Evolutionary conservation across 202 grass and related monocot species (phyloP).

Genomic region (Cymbopogon flexuosus): DNA sequence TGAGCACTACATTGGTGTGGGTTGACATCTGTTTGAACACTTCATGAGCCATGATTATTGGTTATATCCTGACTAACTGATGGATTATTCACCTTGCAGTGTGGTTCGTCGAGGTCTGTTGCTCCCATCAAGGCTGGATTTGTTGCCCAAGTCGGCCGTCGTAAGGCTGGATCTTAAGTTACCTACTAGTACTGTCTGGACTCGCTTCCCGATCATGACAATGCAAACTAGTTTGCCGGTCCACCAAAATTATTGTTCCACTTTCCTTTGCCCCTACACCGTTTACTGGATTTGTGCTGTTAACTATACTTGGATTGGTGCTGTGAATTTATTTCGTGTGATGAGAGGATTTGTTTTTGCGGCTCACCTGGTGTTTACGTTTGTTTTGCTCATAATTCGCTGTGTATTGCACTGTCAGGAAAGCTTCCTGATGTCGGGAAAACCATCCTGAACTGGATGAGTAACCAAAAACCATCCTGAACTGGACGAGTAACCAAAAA

Average conservation of each 20-base stretch:
- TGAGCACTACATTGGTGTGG: background rate
- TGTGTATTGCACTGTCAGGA: background rate
- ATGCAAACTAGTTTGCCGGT: constrained; percentile 37
- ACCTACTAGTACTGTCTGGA: background rate
- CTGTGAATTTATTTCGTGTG: constrained; percentile 26
- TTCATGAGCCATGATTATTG: background rate
- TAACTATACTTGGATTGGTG: background rate
- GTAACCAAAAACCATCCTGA: background rate
- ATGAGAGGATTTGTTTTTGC: constrained; percentile 26
- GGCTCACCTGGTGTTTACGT: background rate
- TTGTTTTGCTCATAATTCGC: background rate
- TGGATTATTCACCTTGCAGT: constrained; percentile 40
- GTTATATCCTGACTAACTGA: background rate
- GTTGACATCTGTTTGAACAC: background rate
- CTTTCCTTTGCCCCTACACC: constrained; percentile 24
- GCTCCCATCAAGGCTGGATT: constrained; percentile 93
- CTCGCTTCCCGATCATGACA: background rate
- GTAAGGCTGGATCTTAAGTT: constrained; percentile 54
- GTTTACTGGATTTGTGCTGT: constrained; percentile 11
- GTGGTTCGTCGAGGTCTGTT: constrained; percentile 91
- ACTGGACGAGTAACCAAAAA: background rate
- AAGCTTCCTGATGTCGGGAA: too few relatives aligned
- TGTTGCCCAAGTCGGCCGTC: constrained; percentile 74
- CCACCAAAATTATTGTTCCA: constrained; percentile 11
- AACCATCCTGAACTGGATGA: too few relatives aligned